Base-by-base conservation (phyloP, 2,329 filamentous ascomycete genomes). In the Shiraia sp. region DNA sequence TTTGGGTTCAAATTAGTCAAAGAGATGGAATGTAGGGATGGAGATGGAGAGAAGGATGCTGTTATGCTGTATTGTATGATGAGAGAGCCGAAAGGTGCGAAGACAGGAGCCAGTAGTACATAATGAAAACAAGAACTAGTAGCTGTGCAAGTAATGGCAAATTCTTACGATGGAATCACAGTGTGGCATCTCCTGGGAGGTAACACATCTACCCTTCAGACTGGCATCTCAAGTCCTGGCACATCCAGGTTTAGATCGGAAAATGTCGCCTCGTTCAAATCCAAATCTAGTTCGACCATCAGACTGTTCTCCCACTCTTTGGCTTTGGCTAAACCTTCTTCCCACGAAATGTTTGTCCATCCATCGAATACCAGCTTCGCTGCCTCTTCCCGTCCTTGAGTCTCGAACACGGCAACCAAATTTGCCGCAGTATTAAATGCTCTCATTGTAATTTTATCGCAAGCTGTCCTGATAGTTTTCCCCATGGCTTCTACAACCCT, bases 21-120 rank as follows among this genome's bases (percentile, higher is more conserved):
- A 59, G 79, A 85, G 59, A 83, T 89, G 75, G 74, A 80, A 40
- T 88, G 85, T 63, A 78, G 82, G 43, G 85, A 87, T 57, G 75
- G 78, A 2, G 80, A 79, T 3, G 78, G 79, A 13, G 68, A 68
- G n/a, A 54, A 55, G 19, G 59, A 60, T 27, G 68, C 55, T 15
- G 69, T 75, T 28, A 73, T 55, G 56, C 47, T 76, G 36, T 75
- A 69, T 57, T 75, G 73, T 49, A 76, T 76, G 73, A 57, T 71
- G 34, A 63, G 73, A 42, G 64, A 72, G 44, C 72, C 72, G 28
- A 48, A 32, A 30, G 24, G 23, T 9, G 28, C 14, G 12, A 27
- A 22, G 15, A 13, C 12, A 17, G 16, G 15, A 13, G 10, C 17
- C 15, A 10, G 22, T 17, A 19, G 24, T 3, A 12, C 16, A 9